Base-by-base conservation (phyloP, 2,329 filamentous ascomycete genomes). In the Aspergillus sp. region DNA sequence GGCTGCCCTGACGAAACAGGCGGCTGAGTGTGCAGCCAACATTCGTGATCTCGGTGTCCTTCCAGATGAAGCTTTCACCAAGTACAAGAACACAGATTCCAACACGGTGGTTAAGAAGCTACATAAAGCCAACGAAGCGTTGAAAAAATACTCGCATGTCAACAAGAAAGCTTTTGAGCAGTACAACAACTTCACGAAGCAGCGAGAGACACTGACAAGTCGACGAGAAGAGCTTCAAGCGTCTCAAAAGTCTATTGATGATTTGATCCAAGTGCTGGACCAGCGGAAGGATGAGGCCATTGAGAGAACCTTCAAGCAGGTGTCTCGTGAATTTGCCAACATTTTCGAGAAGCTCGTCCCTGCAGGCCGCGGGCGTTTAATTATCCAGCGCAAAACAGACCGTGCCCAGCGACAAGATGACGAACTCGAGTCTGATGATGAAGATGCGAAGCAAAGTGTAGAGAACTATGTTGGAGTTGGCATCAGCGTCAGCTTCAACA, bases 101-200 rank as follows among this genome's bases (percentile, higher is more conserved):
- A 90, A 93, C 62, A 85, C 83, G 51, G 90, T 93, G 54, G 82
- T 83, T 53, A 84, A 84, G 68, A 87, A 88, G 56, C 85, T 98
- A 23, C 92, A 95, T 77, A 96, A 93, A 70, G 91, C 93, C 69
- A 96, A 96, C 62, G 91, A 96, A 66, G 87, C 90, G 0, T 82
- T 98, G 55, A 98, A 98, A 79, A 96, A 97, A 73, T 98, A 95
- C 78, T 91, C 92, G 55, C 91, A 97, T 69, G 93, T 99, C 78
- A 99, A 99, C 84, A 99, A 98, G 79, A 98, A 99, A 78, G 95
- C 95, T 0, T 96, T 98, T 71, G 96, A 99, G 76, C 95, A 99
- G 74, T 99, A 98, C 80, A 96, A 93, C 78, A 96, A 88, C 77
- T 99, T 98, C 73, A 97, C 93, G 7, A 90, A 88, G 51, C 91